Evolutionary conservation across 139 green algal species (phyloP).

Genomic region (Coccomyxa sp.): DNA sequence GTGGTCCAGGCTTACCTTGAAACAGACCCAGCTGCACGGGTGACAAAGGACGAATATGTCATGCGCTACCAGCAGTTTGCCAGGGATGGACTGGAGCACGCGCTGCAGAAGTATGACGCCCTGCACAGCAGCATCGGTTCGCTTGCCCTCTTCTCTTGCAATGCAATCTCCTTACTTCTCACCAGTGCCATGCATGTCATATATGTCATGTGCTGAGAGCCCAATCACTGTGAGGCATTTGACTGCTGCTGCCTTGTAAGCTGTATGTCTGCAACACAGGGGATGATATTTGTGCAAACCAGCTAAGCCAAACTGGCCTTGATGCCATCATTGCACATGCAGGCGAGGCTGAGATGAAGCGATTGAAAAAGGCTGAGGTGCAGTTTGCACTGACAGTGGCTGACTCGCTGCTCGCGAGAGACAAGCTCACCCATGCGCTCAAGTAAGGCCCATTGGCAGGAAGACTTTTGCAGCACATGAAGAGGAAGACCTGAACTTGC

Average conservation of each 20-base stretch:
- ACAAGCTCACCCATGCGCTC: slow-evolving; percentile 9
- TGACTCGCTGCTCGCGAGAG: slow-evolving; percentile 11
- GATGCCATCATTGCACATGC: no score
- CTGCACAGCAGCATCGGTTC: not conserved
- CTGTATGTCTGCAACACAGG: no score
- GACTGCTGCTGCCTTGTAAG: no score
- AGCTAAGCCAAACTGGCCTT: no score
- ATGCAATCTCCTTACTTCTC: not conserved
- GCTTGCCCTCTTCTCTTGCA: not conserved
- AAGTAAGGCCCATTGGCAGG: not conserved
- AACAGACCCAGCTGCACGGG: slow-evolving; percentile 4
- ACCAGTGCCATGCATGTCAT: no score
- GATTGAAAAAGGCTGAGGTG: not conserved
- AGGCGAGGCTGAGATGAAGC: not conserved
- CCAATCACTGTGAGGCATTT: no score
- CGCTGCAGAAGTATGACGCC: slow-evolving; percentile 6
- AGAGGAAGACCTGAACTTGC: no score
- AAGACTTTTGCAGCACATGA: no score
- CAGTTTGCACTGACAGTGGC: slow-evolving; percentile 7
- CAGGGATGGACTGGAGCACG: not conserved
- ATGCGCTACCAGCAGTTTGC: slow-evolving; percentile 18
- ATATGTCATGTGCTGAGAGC: no score
- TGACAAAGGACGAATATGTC: slow-evolving; percentile 13
- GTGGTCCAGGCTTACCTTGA: slow-evolving; percentile 8
- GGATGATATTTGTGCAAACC: no score